phyloP scores from a whole-genome alignment of 2,329 filamentous ascomycete genomes.

The Ophiostoma novo-ulmi region DNA sequence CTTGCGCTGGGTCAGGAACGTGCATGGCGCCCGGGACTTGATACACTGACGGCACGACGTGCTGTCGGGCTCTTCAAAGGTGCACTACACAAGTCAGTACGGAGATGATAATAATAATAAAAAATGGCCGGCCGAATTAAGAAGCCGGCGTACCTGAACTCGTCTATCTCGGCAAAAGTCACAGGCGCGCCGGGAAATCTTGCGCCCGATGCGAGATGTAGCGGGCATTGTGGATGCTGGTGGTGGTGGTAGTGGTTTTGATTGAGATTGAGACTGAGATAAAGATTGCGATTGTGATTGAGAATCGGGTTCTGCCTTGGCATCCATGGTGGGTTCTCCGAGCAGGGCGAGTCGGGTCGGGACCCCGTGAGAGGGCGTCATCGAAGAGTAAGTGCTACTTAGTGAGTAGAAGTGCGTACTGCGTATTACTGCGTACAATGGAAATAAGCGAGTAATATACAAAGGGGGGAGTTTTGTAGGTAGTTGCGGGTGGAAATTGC shows the following conservation, averaged over 20 bases:
- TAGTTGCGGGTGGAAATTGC: no score
- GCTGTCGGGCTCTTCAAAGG: constrained; percentile 19
- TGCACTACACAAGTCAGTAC: constrained; percentile 23
- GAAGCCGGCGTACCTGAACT: constrained; percentile 17
- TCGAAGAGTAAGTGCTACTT: neutral
- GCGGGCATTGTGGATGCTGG: neutral
- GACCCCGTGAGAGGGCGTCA: neutral
- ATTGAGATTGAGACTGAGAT: neutral
- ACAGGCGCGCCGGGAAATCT: constrained; percentile 28
- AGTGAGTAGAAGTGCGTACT: neutral
- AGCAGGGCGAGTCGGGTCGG: neutral
- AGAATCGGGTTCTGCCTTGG: neutral
- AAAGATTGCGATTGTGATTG: neutral
- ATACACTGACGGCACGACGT: constrained; percentile 26
- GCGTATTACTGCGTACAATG: neutral
- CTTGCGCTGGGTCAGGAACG: constrained; percentile 28
- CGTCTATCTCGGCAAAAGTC: constrained; percentile 29
- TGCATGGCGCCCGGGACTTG: constrained; percentile 27
- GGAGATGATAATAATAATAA: no score
- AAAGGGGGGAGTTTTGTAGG: neutral
- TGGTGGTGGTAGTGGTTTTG: neutral
- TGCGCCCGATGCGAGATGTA: constrained; percentile 19
- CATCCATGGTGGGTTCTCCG: neutral
- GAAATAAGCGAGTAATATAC: neutral
- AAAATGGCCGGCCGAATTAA: neutral